Evolutionary conservation across 2,329 filamentous ascomycete species (phyloP).

Genomic region (Ceratocystis eucalypticola): DNA sequence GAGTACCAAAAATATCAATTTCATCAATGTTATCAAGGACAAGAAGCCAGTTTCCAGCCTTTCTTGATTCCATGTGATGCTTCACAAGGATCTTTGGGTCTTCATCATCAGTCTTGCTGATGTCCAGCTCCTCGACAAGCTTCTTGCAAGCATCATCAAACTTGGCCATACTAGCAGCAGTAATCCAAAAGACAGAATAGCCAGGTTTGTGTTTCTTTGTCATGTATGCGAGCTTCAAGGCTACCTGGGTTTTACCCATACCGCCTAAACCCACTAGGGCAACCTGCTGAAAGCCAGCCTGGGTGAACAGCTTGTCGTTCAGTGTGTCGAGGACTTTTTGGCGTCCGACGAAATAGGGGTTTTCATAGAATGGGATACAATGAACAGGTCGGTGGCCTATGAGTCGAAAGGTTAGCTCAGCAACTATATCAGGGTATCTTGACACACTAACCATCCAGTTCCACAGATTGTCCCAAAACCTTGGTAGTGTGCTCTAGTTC

Average conservation of each 20-base stretch:
- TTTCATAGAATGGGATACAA: neutral
- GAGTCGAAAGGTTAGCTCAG: neutral
- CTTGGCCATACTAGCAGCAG: neutral
- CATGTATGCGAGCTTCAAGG: neutral
- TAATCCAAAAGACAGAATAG: constrained; percentile 5
- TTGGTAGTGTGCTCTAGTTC: no score
- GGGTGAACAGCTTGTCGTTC: neutral
- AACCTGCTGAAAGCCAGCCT: neutral
- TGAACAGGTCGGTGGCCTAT: neutral
- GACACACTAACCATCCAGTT: neutral
- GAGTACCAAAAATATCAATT: neutral
- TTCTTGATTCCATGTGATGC: constrained; percentile 20
- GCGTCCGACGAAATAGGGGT: neutral
- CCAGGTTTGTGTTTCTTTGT: neutral
- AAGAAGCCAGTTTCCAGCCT: constrained; percentile 22
- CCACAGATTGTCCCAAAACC: neutral
- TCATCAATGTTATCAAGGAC: constrained; percentile 24
- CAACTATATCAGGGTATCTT: neutral
- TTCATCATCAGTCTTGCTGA: neutral
- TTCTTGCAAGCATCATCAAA: neutral
- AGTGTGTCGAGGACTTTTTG: neutral
- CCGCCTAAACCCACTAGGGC: neutral
- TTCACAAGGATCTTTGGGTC: constrained; percentile 15
- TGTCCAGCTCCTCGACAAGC: neutral
- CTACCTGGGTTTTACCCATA: neutral